Percentiles rank a stretch among this genome's conserved stretches.
Conservation (phyloP, 148 eudicot species). For the Bassia scoparia region DNA sequence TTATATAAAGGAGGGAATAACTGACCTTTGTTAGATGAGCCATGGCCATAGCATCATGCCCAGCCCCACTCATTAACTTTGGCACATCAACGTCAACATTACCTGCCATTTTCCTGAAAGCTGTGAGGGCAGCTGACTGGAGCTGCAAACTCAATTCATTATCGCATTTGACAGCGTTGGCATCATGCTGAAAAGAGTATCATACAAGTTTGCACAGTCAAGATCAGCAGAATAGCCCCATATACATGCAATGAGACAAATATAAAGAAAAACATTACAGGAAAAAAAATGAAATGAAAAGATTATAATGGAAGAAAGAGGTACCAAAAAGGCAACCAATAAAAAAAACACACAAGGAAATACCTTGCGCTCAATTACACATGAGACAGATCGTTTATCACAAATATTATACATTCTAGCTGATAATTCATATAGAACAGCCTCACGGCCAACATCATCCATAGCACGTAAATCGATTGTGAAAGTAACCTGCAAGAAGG, state of each 20-base stretch:
- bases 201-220: background rate
- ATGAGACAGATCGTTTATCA: conserved; percentile 80
- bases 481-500: conserved; percentile 75
- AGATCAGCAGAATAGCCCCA: background rate
- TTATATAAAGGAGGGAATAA: background rate
- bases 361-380: conserved; percentile 86
- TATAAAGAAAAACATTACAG: no score
- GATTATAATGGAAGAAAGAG: background rate
- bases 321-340: background rate
- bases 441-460: conserved; percentile 84
- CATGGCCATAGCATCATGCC: conserved; percentile 99
- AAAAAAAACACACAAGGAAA: background rate
- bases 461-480: conserved; percentile 91
- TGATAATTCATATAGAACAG: conserved; percentile 74
- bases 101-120: conserved; percentile 57
- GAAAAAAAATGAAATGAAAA: background rate
- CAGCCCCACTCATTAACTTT: conserved; percentile 94
- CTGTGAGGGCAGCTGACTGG: conserved; percentile 64
- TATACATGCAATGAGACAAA: background rate
- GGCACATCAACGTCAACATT: conserved; percentile 60
- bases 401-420: conserved; percentile 71
- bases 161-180: conserved; percentile 81
- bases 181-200: conserved; percentile 68
- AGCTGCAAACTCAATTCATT: conserved; percentile 62
- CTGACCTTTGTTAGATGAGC: conserved; percentile 80